Evolutionary conservation across 2,329 filamentous ascomycete species (phyloP).

Genomic region (Coniochaeta hoffmannii): DNA sequence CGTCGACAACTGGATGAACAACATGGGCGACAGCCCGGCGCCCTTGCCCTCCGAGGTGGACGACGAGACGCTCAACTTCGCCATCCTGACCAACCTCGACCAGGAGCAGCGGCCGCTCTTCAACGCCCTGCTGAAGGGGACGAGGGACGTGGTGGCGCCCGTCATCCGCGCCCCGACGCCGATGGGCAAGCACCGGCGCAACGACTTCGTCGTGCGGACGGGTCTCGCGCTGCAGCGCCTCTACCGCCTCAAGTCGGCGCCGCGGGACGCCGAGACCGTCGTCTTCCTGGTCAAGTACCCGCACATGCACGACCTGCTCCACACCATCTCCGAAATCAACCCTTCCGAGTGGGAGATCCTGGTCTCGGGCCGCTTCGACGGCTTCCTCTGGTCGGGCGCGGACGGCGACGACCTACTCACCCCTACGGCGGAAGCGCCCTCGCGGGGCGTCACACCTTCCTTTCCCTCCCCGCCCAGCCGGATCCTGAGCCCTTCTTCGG

Average conservation of each 20-base stretch:
- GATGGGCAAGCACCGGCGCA: slow-evolving; percentile 56
- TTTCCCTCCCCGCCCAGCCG: slow-evolving; percentile 17
- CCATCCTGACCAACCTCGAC: slow-evolving; percentile 82
- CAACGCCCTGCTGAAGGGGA: slow-evolving; percentile 65
- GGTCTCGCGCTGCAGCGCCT: slow-evolving; percentile 75
- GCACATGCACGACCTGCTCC: slow-evolving; percentile 74
- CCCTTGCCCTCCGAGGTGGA: slow-evolving; percentile 83
- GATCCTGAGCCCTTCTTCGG: slow-evolving; percentile 27
- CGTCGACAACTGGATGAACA: slow-evolving; percentile 83
- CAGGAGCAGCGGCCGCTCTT: slow-evolving; percentile 71
- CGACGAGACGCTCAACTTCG: slow-evolving; percentile 88
- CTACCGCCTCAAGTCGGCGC: slow-evolving; percentile 65
- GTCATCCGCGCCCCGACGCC: slow-evolving; percentile 62
- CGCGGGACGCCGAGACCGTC: slow-evolving; percentile 78
- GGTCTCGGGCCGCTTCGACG: slow-evolving; percentile 87
- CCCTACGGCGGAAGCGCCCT: slow-evolving; percentile 34
- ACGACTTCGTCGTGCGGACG: slow-evolving; percentile 67
- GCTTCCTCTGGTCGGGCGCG: slow-evolving; percentile 89
- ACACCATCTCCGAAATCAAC: slow-evolving; percentile 81
- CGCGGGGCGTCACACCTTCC: slow-evolving; percentile 46
- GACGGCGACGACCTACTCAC: slow-evolving; percentile 44
- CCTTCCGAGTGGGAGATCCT: slow-evolving; percentile 95
- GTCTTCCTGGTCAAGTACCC: slow-evolving; percentile 82
- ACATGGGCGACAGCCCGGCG: slow-evolving; percentile 65
- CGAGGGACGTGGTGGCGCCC: slow-evolving; percentile 48